Conservation (phyloP, 2,329 filamentous ascomycete species). For the Trichoderma guizhouense region DNA sequence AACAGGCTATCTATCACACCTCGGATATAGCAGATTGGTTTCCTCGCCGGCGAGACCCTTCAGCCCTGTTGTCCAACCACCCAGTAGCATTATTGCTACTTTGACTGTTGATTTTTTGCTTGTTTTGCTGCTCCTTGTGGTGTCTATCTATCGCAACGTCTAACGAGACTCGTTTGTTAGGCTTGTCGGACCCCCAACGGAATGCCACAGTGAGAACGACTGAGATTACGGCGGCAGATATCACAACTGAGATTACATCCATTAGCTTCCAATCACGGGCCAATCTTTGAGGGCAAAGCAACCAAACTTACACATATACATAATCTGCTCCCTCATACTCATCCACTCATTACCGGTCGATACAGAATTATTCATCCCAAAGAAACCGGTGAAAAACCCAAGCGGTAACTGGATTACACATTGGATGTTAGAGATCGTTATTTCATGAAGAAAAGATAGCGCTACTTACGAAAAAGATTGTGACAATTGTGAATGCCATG, state of each 20-base stretch:
- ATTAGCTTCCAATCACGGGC: not conserved
- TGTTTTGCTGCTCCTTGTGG: not conserved
- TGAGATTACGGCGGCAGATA: not conserved
- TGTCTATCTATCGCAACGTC: not conserved
- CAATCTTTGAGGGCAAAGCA: not conserved
- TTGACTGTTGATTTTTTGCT: not conserved
- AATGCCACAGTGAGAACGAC: not conserved
- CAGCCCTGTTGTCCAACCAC: not conserved
- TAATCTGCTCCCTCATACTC: not conserved
- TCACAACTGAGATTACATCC: not conserved
- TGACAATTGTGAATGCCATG: not conserved
- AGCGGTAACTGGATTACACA: not conserved
- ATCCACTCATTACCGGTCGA: not conserved
- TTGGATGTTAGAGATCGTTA: not conserved
- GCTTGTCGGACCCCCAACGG: not conserved
- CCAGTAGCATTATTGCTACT: not conserved
- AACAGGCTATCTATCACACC: not conserved
- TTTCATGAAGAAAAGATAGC: too few species aligned
- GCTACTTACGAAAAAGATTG: not conserved
- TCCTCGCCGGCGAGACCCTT: not conserved
- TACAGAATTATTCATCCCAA: not conserved
- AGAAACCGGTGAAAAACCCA: not conserved
- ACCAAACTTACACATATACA: not conserved
- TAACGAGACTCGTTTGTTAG: not conserved
- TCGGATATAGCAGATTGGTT: not conserved